Conservation (phyloP, 495 filamentous ascomycete genomes). For the Endocarpon pusillum region DNA sequence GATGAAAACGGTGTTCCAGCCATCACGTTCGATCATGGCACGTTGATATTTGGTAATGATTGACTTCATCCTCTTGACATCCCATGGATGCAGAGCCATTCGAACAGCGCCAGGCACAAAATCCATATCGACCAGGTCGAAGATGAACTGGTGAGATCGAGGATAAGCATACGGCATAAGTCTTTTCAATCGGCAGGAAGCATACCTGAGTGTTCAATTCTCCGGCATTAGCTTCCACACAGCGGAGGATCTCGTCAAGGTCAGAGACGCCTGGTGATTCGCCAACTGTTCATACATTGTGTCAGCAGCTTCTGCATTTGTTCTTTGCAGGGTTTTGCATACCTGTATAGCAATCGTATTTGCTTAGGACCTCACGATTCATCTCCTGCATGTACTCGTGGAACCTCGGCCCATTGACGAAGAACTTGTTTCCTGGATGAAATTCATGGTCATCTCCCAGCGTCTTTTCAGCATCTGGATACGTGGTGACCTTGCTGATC, state of each 20-base stretch:
- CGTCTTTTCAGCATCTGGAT: conserved; percentile 30
- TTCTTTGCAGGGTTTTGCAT: too few species aligned
- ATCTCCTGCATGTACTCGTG: conserved; percentile 47
- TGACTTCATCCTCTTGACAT: conserved; percentile 25
- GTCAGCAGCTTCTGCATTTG: too few species aligned
- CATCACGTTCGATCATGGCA: conserved; percentile 35
- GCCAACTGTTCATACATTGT: conserved; percentile 45
- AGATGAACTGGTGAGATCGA: too few species aligned
- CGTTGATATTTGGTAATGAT: conserved; percentile 36
- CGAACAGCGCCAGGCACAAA: conserved; percentile 18
- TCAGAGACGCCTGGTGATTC: conserved; percentile 43
- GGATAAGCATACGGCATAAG: conserved; percentile 45
- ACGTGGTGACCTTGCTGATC: conserved; percentile 37
- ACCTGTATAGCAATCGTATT: too few species aligned
- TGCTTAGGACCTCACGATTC: conserved; percentile 33
- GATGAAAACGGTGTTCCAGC: conserved; percentile 43
- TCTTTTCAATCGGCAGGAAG: too few species aligned
- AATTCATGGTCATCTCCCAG: conserved; percentile 12
- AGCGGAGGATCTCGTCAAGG: conserved; percentile 29
- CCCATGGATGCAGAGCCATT: conserved; percentile 19
- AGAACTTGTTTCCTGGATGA: conserved; percentile 32
- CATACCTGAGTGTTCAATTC: too few species aligned
- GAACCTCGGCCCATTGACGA: conserved; percentile 40
- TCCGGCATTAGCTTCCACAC: conserved; percentile 24
- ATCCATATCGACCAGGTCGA: conserved; percentile 38